Evolutionary conservation across 2,329 filamentous ascomycete species (phyloP).

Genomic region (Phialophora expanda): DNA sequence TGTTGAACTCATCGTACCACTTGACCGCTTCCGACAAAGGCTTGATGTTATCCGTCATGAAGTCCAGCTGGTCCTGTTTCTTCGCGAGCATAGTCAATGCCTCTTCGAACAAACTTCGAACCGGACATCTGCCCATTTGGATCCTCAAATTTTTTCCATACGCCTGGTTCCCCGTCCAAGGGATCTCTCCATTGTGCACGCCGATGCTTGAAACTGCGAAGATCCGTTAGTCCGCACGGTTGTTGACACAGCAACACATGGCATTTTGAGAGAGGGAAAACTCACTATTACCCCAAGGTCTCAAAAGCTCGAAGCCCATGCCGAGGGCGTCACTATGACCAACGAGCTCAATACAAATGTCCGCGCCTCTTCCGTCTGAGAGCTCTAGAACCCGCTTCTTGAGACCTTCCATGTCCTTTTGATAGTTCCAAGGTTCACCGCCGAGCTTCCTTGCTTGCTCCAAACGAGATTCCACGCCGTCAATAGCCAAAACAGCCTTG

Average conservation of each 20-base stretch:
- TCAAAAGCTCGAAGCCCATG: constrained; percentile 70
- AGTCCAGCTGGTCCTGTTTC: constrained; percentile 70
- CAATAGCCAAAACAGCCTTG: constrained; percentile 76
- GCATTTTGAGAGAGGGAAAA: too few relatives aligned
- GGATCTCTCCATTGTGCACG: constrained; percentile 74
- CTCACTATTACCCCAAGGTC: constrained; percentile 68
- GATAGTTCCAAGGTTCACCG: constrained; percentile 82
- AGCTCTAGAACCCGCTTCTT: constrained; percentile 72
- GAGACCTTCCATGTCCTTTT: constrained; percentile 68
- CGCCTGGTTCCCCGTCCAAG: constrained; percentile 69
- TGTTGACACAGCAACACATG: too few relatives aligned
- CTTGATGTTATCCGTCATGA: constrained; percentile 79
- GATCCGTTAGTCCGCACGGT: neutral
- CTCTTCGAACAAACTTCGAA: constrained; percentile 69
- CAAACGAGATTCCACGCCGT: constrained; percentile 76
- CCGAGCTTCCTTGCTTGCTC: constrained; percentile 74
- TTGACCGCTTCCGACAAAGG: constrained; percentile 68
- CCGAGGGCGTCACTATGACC: constrained; percentile 71
- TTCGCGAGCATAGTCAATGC: constrained; percentile 68
- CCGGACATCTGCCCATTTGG: constrained; percentile 78
- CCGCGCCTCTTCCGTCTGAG: constrained; percentile 80
- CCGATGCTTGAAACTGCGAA: constrained; percentile 68
- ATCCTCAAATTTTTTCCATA: constrained; percentile 72
- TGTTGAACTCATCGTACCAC: constrained; percentile 73
- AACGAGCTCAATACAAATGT: constrained; percentile 81